Evolutionary conservation across 768 basidiomycete species (phyloP).

Genomic region (Suillus occidentalis): DNA sequence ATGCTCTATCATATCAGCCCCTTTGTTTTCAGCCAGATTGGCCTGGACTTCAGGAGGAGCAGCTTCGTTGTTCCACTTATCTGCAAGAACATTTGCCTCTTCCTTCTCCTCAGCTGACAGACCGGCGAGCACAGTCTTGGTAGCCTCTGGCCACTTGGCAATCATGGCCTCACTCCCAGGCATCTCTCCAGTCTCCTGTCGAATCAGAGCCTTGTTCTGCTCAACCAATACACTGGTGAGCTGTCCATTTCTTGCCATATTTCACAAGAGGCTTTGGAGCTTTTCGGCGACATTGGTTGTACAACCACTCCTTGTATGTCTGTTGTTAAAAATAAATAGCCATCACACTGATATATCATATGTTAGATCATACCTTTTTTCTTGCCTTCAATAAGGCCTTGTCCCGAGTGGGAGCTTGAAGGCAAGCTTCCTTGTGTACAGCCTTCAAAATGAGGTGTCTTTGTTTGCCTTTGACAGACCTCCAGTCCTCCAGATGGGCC

Average conservation of each 20-base stretch:
- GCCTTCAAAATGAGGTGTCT: background rate
- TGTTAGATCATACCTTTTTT: background rate
- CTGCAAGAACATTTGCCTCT: background rate
- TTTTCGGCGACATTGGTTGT: background rate
- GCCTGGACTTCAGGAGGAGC: background rate
- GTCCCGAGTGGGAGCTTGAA: background rate
- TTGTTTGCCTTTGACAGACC: background rate
- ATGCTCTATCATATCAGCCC: background rate
- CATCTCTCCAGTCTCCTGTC: background rate
- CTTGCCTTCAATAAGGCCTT: background rate
- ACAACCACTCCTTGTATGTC: background rate
- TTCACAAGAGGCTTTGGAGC: background rate
- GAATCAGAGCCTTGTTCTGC: background rate
- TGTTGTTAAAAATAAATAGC: background rate
- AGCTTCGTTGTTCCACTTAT: background rate
- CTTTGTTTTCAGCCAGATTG: background rate
- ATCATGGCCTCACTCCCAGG: background rate
- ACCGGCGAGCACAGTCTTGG: background rate
- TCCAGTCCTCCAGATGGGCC: background rate
- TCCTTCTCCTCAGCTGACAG: background rate
- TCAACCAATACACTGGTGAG: background rate
- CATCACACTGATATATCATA: too few species aligned
- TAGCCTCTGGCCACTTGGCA: background rate
- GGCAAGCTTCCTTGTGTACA: background rate
- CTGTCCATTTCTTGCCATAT: background rate